A percentile compares a stretch with the other conserved stretches of the same genome.
Evolutionary conservation across 2,329 filamentous ascomycete species (phyloP).

Genomic region (Monilinia vaccinii-corymbosi): DNA sequence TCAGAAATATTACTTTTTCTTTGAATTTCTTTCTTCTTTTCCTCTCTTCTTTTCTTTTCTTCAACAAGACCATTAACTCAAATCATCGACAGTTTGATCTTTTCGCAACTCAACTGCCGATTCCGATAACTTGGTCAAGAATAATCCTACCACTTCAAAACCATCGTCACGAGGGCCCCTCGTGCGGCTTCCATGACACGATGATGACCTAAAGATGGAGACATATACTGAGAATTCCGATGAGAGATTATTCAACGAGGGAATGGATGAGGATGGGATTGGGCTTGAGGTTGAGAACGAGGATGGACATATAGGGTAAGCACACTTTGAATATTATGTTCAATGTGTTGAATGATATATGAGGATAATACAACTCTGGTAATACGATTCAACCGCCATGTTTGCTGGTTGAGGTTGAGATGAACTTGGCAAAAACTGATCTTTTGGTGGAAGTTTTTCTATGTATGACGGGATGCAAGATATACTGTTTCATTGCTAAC

Average conservation of each 20-base stretch:
- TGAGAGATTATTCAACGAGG: not conserved
- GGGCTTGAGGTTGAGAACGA: not conserved
- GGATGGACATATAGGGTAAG: not conserved
- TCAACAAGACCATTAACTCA: slow-evolving; percentile 59
- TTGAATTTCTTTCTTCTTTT: slow-evolving; percentile 17
- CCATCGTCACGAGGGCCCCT: slow-evolving; percentile 67
- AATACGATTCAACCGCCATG: slow-evolving; percentile 44
- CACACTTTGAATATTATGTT: not conserved
- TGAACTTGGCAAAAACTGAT: slow-evolving; percentile 32
- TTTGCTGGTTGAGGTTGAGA: slow-evolving; percentile 42
- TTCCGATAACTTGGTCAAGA: slow-evolving; percentile 67
- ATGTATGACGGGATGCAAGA: not conserved
- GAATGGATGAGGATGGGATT: not conserved
- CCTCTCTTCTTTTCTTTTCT: slow-evolving; percentile 29
- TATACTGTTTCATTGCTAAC: not conserved
- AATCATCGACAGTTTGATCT: slow-evolving; percentile 58
- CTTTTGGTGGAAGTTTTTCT: not conserved
- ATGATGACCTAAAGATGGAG: slow-evolving; percentile 59
- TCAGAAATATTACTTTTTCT: slow-evolving; percentile 8
- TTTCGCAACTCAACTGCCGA: slow-evolving; percentile 53
- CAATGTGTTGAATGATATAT: slow-evolving; percentile 10
- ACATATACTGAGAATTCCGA: slow-evolving; percentile 33
- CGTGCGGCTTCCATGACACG: slow-evolving; percentile 52
- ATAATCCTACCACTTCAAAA: slow-evolving; percentile 61
- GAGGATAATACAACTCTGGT: slow-evolving; percentile 35